Evolutionary conservation across 768 basidiomycete species (phyloP), one percentile per base, ranked within the genome.

Genomic region (Lactarius sp.): DNA sequence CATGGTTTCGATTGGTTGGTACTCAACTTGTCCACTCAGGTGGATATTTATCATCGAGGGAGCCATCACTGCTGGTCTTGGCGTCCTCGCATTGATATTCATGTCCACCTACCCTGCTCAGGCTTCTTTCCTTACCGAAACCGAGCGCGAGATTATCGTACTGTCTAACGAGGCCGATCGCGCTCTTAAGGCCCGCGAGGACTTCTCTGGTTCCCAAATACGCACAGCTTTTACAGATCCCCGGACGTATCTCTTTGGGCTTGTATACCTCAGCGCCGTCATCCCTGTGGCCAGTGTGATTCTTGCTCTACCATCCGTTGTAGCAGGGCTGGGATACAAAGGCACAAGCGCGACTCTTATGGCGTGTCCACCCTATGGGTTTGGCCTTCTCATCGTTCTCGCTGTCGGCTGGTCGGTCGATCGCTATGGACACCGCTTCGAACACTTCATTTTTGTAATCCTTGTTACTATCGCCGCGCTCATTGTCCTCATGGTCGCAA

Each of bases 61-160:
- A 14, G 41, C 41, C 12, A 16, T 10, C 46, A 50, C 49, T 9
- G 4, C 6, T 31, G 57, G 44, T 31, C 36, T 50, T 20, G 59
- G 47, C 33, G n/a, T 52, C 6, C 37, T 56, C 7, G 36, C 37
- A 20, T 20, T 51, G 4, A 18, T 65, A 7, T 64, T 49, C 62
- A 66, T 51, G 67, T 60, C 34, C 31, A 65, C 70, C 31, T 71
- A 65, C 56, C 73, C 71, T 4, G 62, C 39, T 22, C 69, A 69
- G 10, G 72, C 72, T 13, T 37, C 36, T 16, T 73, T 70, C 66
- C 66, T 73, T 14, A 70, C 70, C 6, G 67, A 65, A 13, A 68
- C 71, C 41, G 73, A 72, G 57, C 68, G 67, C 27, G 68, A 36
- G 12, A 54, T 68, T 9, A 58, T 57, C 37, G 10, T 63, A 18